Conservation (phyloP, 108 stramenopile species). For the Chaetoceros muelleri region DNA sequence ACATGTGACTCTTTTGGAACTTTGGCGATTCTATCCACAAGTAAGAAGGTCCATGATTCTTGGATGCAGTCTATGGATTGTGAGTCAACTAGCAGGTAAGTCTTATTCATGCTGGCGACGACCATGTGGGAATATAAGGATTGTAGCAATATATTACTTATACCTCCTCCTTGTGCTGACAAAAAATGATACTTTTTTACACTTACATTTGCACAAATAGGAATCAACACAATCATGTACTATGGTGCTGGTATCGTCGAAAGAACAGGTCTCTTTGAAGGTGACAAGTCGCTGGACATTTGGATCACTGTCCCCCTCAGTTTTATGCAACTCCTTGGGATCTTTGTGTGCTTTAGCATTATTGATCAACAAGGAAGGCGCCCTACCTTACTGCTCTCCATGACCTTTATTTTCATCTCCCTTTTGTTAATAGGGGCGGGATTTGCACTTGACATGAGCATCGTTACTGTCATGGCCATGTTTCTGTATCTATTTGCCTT, state of each 20-base stretch:
- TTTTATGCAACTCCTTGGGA: conserved; percentile 6
- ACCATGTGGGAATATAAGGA: too few species aligned
- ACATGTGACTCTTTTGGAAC: neutral
- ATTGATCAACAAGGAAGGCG: conserved; percentile 3
- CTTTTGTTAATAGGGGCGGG: conserved; percentile 1
- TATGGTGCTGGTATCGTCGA: conserved; percentile 33
- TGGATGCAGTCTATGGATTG: conserved; percentile 22
- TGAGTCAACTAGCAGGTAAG: conserved; percentile 40
- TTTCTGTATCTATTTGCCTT: too few species aligned
- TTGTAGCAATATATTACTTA: too few species aligned
- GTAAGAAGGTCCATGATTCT: conserved; percentile 4
- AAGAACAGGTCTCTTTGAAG: conserved; percentile 34
- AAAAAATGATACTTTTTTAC: too few species aligned
- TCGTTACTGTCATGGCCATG: too few species aligned
- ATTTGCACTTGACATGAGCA: neutral
- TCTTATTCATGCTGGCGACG: too few species aligned
- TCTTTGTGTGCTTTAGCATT: conserved; percentile 1
- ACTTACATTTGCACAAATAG: too few species aligned
- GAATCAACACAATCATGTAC: conserved; percentile 61
- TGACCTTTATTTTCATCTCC: conserved; percentile 2
- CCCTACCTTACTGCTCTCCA: neutral
- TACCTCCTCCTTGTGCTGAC: too few species aligned
- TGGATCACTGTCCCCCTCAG: conserved; percentile 3
- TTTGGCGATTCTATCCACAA: neutral
- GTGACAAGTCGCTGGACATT: conserved; percentile 1